Conservation (phyloP, 2,329 filamentous ascomycete species). For the Aureobasidium sp. region DNA sequence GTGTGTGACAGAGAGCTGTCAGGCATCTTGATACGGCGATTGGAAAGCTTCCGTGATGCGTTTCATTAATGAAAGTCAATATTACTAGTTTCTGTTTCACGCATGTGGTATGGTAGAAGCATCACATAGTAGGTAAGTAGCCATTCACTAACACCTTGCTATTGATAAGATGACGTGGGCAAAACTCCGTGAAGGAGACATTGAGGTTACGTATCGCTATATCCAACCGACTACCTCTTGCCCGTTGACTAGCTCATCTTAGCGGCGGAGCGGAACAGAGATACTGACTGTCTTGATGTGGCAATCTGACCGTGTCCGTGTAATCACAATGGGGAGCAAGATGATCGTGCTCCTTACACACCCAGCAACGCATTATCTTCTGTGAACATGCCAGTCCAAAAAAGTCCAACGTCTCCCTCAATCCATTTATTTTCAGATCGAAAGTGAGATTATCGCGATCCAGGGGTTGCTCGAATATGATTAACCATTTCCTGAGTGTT, state of each 20-base stretch:
- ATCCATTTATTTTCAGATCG: neutral
- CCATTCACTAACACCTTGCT: neutral
- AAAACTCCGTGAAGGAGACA: no score
- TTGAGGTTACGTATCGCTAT: no score
- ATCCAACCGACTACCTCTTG: no score
- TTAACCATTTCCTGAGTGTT: neutral
- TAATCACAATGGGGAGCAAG: neutral
- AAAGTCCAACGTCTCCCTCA: neutral
- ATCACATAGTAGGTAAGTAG: no score
- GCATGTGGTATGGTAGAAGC: no score
- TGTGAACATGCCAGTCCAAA: neutral
- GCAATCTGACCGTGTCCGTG: neutral
- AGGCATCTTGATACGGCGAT: no score
- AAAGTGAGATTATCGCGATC: neutral
- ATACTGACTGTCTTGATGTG: neutral
- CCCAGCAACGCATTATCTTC: neutral
- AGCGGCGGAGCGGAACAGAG: neutral
- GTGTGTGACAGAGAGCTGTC: no score
- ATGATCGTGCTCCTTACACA: neutral
- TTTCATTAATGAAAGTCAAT: no score
- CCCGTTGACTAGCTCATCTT: neutral
- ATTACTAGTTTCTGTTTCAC: no score
- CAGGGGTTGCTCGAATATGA: neutral
- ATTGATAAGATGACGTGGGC: no score
- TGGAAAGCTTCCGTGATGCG: no score